Evolutionary conservation across 345 rosid species (phyloP).

Genomic region (Eutrema japonicum): DNA sequence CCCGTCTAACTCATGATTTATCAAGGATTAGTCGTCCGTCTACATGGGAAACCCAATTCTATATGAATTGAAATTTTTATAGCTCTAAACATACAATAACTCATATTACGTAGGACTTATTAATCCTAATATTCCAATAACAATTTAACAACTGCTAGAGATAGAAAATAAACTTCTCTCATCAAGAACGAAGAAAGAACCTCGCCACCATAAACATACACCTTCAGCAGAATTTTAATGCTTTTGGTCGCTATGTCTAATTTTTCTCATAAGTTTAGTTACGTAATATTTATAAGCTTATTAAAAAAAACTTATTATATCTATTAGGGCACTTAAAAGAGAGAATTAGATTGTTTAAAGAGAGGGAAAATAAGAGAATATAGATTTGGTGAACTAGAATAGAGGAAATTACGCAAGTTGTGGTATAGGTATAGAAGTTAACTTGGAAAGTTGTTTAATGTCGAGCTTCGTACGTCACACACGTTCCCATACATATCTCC

Average conservation of each 20-base stretch:
- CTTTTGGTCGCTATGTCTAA: background rate
- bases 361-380: background rate
- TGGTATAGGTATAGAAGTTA: slow-evolving; percentile 20
- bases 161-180: background rate
- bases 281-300: background rate
- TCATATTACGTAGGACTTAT: background rate
- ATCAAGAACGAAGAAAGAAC: background rate
- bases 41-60: slow-evolving; percentile 2
- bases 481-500: slow-evolving; percentile 37
- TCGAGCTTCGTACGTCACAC: slow-evolving; percentile 34
- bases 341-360: background rate
- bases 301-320: too few relatives aligned
- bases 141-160: too few relatives aligned
- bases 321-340: background rate
- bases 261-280: background rate
- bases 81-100: slow-evolving; percentile 13
- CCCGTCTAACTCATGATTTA: slow-evolving; percentile 6
- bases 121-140: slow-evolving; percentile 1
- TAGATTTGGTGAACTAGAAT: slow-evolving; percentile 8
- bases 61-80: background rate
- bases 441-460: slow-evolving; percentile 37
- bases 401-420: slow-evolving; percentile 18
- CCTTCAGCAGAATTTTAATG: background rate
- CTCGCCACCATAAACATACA: background rate
- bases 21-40: background rate